Percentiles rank a stretch among this genome's conserved stretches.
phyloP scores from a whole-genome alignment of 352 stramenopile species.

The Globisporangium perplexum region DNA sequence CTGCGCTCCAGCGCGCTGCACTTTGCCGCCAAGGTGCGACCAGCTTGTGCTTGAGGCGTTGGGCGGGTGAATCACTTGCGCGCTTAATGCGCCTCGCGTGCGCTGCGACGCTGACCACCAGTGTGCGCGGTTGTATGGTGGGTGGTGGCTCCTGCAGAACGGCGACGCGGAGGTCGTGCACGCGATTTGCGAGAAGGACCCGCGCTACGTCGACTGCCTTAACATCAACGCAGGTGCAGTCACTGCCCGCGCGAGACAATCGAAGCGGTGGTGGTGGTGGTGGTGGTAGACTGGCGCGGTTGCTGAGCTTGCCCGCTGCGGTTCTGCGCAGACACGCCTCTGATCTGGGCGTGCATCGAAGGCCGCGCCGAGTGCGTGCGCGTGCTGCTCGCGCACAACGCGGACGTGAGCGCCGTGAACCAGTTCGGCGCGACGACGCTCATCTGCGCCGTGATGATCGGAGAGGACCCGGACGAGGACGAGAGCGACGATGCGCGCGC shows the following conservation, averaged over 20 bases:
- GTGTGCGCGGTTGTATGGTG: background rate
- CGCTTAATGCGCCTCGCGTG: background rate
- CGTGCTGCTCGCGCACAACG: constrained; percentile 50
- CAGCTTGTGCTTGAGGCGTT: background rate
- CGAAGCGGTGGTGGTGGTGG: no score
- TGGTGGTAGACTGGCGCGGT: no score
- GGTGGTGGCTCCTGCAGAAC: constrained; percentile 23
- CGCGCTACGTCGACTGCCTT: constrained; percentile 47
- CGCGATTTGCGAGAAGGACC: constrained; percentile 61
- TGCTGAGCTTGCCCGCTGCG: background rate
- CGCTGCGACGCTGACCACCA: background rate
- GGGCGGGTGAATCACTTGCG: no score
- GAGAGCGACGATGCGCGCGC: constrained; percentile 40
- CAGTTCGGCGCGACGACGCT: constrained; percentile 64
- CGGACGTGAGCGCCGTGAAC: constrained; percentile 65
- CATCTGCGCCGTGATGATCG: constrained; percentile 76
- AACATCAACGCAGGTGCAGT: constrained; percentile 54
- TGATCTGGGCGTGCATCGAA: constrained; percentile 84
- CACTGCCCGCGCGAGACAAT: background rate
- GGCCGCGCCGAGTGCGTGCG: constrained; percentile 57
- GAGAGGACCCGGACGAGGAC: constrained; percentile 59
- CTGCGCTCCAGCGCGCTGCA: constrained; percentile 71
- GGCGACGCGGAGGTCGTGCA: constrained; percentile 57
- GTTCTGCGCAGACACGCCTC: constrained; percentile 43
- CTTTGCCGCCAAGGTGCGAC: constrained; percentile 66